Percentiles rank a stretch among this genome's conserved stretches.
Evolutionary conservation across 2,329 filamentous ascomycete genomes (phyloP).

Genomic region (Fusarium kyushuense): DNA sequence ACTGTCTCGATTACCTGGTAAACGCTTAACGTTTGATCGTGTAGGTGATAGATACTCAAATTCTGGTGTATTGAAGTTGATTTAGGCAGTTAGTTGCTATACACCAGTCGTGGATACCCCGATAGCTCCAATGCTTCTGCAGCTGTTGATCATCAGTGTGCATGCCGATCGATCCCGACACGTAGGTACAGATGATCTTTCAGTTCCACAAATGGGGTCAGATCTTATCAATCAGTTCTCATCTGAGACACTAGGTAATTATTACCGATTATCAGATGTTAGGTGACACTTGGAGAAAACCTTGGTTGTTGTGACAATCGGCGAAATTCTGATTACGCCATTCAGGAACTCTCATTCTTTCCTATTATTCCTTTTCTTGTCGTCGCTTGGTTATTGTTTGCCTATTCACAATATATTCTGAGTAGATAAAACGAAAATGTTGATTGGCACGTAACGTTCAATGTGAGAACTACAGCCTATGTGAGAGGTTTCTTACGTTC

Average conservation of each 20-base stretch:
- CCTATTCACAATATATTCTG: neutral
- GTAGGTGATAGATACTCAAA: neutral
- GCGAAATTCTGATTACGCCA: neutral
- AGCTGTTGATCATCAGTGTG: neutral
- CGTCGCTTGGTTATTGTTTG: neutral
- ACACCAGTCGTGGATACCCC: neutral
- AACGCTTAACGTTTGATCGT: neutral
- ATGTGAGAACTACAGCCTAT: neutral
- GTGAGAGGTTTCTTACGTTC: neutral
- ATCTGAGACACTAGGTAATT: neutral
- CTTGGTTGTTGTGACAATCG: neutral
- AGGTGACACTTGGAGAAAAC: neutral
- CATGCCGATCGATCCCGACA: neutral
- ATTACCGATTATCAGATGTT: neutral
- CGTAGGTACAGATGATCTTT: neutral
- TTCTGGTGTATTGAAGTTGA: neutral
- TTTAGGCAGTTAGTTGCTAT: too few relatives aligned
- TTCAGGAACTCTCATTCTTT: neutral
- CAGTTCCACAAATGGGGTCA: neutral
- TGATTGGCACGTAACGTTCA: neutral
- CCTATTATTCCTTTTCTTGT: neutral
- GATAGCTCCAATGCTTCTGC: neutral
- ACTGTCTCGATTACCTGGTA: neutral
- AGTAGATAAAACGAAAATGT: neutral
- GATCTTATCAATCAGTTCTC: constrained; percentile 1